A percentile compares a stretch with the other conserved stretches of the same genome.
Conservation (phyloP, 108 stramenopile species). For the Cyclotella atomus region DNA sequence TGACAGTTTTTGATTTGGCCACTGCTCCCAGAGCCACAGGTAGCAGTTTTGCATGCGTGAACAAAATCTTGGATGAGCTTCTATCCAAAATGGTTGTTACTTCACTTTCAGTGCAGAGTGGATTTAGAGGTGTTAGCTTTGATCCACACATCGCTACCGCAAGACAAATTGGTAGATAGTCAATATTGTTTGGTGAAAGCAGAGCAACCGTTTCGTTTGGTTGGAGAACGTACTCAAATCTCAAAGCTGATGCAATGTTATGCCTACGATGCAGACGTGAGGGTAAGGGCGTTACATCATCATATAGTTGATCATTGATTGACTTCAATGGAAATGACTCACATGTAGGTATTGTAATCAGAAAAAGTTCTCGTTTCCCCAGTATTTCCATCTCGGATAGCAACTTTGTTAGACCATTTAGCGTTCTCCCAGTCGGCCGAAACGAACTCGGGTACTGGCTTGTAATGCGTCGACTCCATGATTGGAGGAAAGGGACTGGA, state of each 20-base stretch:
- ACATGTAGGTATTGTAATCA: slow-evolving; percentile 61
- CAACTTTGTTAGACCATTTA: slow-evolving; percentile 32
- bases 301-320: slow-evolving; percentile 3
- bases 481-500: slow-evolving; percentile 71
- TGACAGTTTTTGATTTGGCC: slow-evolving; percentile 36
- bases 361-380: slow-evolving; percentile 73
- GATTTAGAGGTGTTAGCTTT: slow-evolving; percentile 88
- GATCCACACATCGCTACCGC: slow-evolving; percentile 79
- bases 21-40: slow-evolving; percentile 77
- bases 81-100: slow-evolving; percentile 62
- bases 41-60: slow-evolving; percentile 68
- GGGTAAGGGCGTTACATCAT: neutral
- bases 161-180: slow-evolving; percentile 79
- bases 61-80: slow-evolving; percentile 66
- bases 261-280: neutral
- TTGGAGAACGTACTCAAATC: slow-evolving; percentile 55
- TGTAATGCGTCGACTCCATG: slow-evolving; percentile 24
- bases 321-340: neutral
- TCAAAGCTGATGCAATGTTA: slow-evolving; percentile 59
- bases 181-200: slow-evolving; percentile 89
- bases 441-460: slow-evolving; percentile 68
- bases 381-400: slow-evolving; percentile 77
- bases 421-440: slow-evolving; percentile 54
- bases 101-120: slow-evolving; percentile 74
- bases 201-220: slow-evolving; percentile 69